These are phyloP conservation scores for Neonectria punicea DNA, from an alignment of 2,329 filamentous ascomycete species.

Conservation along the genomic window DNA sequence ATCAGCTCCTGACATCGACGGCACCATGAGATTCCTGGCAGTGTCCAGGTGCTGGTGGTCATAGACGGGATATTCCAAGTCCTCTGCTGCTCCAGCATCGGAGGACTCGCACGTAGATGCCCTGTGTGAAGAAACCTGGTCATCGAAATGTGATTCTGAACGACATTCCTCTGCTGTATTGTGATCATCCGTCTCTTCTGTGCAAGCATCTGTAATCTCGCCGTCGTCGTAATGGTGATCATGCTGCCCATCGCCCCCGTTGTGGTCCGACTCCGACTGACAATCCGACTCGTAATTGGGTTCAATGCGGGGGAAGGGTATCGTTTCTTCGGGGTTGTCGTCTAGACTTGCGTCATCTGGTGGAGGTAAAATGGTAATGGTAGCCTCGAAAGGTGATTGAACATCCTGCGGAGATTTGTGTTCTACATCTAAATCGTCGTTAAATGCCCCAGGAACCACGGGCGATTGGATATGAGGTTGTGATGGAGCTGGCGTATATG, in stretches of 20 bases:
- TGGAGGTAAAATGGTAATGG: constrained; percentile 61
- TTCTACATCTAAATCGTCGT: constrained; percentile 51
- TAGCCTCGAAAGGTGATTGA: constrained; percentile 51
- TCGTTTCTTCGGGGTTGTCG: constrained; percentile 31
- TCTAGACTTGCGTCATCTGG: constrained; percentile 36
- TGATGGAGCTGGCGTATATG: constrained; percentile 28
- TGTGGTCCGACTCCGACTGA: constrained; percentile 49
- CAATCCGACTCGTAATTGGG: constrained; percentile 53
- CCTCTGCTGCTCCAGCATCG: constrained; percentile 45
- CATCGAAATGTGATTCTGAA: constrained; percentile 43
- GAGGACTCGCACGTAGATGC: constrained; percentile 55
- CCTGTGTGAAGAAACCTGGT: constrained; percentile 47
- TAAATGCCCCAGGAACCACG: constrained; percentile 45
- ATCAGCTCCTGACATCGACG: constrained; percentile 56
- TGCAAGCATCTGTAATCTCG: constrained; percentile 49
- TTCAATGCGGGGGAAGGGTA: constrained; percentile 50
- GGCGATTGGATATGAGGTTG: constrained; percentile 21
- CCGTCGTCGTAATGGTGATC: constrained; percentile 45
- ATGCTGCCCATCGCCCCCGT: constrained; percentile 37
- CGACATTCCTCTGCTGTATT: constrained; percentile 43
- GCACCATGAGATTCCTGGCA: constrained; percentile 59
- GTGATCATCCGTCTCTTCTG: constrained; percentile 49
- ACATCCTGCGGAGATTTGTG: constrained; percentile 15
- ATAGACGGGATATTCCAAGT: constrained; percentile 40
- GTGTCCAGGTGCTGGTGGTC: constrained; percentile 49